Base-by-base conservation (phyloP, 169 alveolate species). In the Plasmodium coatneyi region DNA sequence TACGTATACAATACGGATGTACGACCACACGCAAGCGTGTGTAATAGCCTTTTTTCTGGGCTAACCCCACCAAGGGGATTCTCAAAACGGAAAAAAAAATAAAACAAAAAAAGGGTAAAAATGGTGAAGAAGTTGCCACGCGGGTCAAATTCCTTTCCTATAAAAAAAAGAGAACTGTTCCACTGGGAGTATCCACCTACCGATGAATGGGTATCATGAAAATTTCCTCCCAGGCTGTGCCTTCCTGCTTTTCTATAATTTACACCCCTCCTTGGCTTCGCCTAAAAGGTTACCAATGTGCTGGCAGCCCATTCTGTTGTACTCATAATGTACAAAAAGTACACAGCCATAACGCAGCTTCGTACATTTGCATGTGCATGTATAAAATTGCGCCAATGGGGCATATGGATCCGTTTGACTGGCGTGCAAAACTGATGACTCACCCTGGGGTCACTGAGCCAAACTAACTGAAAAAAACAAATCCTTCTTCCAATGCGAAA, bases 391-490 rank as follows among this genome's bases (percentile, higher is more conserved):
- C 12, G 36, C 36, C 76, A 22, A 66, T 66, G 76, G 0, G n/a
- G 60, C 30, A 22, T 66, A 22, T 25, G 76, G 36, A 66, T 25
- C 30, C 60, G 1, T 49, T 49, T 66, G 76, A 66, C n/a, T 9
- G 41, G 41, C 76, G 28, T 14, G 41, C 30, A 34, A 19, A 80
- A 41, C n/a, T 25, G 39, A 12, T 80, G 74, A 34, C 76, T 19
- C 76, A n/a, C 76, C n/a, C 2, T 19, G 5, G 16, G 19, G 76
- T 66, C 34, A 41, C 9, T 49, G 70, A 70, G 54, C 43, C 80
- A 56, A 14, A 25, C 46, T 52, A 7, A 86, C 80, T 25, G 93
- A 74, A 86, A 86, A 86, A 32, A 74, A 76, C 46, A 86, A 52
- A 34, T 76, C 34, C 80, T 56, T 56, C 41, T 78, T 49, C 80